phyloP scores from a whole-genome alignment of 371 early-diverging fungal genomes.

The Mortierella sp. region DNA sequence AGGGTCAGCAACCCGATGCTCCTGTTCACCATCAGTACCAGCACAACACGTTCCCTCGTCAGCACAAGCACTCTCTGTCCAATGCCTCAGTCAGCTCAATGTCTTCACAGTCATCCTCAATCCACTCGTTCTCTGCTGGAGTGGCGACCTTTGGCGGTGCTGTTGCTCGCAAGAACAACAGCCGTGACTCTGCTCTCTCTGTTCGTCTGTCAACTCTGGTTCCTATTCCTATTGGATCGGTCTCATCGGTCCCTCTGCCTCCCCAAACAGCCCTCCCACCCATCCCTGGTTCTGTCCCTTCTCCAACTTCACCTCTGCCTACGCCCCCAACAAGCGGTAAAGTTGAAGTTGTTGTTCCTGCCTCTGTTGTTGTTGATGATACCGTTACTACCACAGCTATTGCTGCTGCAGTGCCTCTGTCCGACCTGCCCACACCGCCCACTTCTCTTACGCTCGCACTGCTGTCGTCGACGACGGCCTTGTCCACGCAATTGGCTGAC shows the following conservation, averaged over 20 bases:
- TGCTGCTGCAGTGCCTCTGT: background rate
- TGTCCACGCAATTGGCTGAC: background rate
- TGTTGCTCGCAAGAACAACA: slow-evolving; percentile 18
- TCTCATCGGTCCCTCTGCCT: slow-evolving; percentile 24
- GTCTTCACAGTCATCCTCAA: slow-evolving; percentile 27
- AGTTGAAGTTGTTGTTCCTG: background rate
- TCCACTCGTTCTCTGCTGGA: slow-evolving; percentile 7
- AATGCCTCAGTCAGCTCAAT: slow-evolving; percentile 36
- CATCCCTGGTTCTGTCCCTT: slow-evolving; percentile 15
- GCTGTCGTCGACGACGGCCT: background rate
- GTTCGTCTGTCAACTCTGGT: slow-evolving; percentile 28
- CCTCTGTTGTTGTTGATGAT: background rate
- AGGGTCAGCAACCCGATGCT: slow-evolving; percentile 26
- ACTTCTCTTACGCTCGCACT: background rate
- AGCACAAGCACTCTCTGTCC: slow-evolving; percentile 44
- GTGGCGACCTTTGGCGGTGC: slow-evolving; percentile 21
- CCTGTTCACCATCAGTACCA: slow-evolving; percentile 17
- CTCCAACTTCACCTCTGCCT: background rate
- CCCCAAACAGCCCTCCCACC: slow-evolving; percentile 45
- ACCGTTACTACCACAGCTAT: background rate
- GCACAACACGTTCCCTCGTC: slow-evolving; percentile 13
- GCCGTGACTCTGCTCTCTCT: slow-evolving; percentile 25
- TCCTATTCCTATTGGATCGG: slow-evolving; percentile 29
- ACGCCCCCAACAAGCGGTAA: background rate
- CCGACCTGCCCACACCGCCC: slow-evolving; percentile 7